A percentile compares a stretch with the other conserved stretches of the same genome.
Conservation (phyloP, 345 rosid genomes). For the Brassica cretica region DNA sequence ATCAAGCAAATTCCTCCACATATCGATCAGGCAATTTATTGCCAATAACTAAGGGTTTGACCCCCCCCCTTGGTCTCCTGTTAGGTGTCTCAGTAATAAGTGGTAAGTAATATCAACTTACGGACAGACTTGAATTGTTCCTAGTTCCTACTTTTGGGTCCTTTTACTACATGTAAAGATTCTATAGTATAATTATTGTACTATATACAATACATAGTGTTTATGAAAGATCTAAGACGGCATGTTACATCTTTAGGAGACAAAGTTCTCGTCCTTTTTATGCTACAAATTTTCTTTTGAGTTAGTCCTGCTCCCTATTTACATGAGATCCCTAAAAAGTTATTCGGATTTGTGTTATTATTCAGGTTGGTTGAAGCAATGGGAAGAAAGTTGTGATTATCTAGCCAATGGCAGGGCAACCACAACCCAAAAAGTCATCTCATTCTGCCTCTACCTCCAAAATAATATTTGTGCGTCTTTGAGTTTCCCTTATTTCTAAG, state of each 20-base stretch:
- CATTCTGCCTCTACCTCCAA: slow-evolving; percentile 5
- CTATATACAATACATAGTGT: background rate
- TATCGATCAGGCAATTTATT: slow-evolving; percentile 89
- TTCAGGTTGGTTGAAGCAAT: slow-evolving; percentile 37
- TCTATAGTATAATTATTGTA: background rate
- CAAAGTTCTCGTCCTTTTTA: background rate
- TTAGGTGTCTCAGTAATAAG: slow-evolving; percentile 54
- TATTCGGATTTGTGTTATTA: slow-evolving; percentile 3
- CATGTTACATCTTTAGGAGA: background rate
- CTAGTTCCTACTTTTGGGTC: slow-evolving; percentile 9
- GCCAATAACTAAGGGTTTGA: slow-evolving; percentile 52
- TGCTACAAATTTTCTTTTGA: background rate
- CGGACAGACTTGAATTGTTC: slow-evolving; percentile 6
- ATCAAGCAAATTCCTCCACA: slow-evolving; percentile 96
- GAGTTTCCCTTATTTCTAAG: slow-evolving; percentile 2
- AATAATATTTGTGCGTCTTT: slow-evolving; percentile 22
- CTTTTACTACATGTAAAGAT: background rate
- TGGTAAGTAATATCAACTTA: slow-evolving; percentile 21
- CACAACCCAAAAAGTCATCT: slow-evolving; percentile 10
- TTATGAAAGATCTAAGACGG: slow-evolving; percentile 7
- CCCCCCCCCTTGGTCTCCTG: slow-evolving; percentile 5
- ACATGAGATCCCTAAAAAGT: background rate
- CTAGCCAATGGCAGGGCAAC: slow-evolving; percentile 27
- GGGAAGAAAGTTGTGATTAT: slow-evolving; percentile 19
- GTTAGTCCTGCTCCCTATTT: background rate